Percentiles rank a stretch among this genome's conserved stretches.
Evolutionary conservation across 1,284 basidiomycete species (phyloP).

Genomic region (Takashimella koratensis): DNA sequence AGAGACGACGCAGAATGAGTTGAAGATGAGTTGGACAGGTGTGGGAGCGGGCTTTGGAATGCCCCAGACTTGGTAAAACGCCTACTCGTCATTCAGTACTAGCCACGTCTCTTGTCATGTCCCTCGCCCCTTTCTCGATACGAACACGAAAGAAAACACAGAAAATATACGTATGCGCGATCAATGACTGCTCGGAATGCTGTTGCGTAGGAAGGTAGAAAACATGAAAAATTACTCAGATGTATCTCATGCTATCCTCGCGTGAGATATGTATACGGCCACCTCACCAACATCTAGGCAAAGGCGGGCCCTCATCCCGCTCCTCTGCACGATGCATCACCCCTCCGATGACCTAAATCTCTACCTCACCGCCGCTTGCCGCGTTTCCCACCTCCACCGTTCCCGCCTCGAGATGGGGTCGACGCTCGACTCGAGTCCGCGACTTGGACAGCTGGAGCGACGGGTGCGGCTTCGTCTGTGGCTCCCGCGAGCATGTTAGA

Average conservation of each 20-base stretch:
- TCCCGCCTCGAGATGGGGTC: background rate
- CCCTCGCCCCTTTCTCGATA: background rate
- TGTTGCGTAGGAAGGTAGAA: too few species aligned
- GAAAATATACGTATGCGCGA: too few species aligned
- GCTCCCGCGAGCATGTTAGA: slow-evolving; percentile 24
- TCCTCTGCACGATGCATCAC: too few species aligned
- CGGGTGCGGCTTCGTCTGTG: background rate
- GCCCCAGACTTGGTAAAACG: background rate
- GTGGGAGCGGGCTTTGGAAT: background rate
- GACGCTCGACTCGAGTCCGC: background rate
- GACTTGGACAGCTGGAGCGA: background rate
- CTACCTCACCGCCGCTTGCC: background rate
- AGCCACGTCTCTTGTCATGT: too few species aligned
- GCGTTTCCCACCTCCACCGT: background rate
- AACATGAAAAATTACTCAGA: too few species aligned
- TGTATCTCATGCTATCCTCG: too few species aligned
- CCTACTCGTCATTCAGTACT: too few species aligned
- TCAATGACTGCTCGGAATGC: too few species aligned
- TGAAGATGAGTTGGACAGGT: background rate
- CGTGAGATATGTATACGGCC: too few species aligned
- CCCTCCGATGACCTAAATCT: too few species aligned
- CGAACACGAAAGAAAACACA: background rate
- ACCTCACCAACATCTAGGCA: too few species aligned
- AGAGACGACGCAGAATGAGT: background rate
- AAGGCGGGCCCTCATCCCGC: too few species aligned